Evolutionary conservation across 164 flowering plant species (phyloP), one percentile per base, ranked within the genome.

Genomic region (Vitis rupestris): DNA sequence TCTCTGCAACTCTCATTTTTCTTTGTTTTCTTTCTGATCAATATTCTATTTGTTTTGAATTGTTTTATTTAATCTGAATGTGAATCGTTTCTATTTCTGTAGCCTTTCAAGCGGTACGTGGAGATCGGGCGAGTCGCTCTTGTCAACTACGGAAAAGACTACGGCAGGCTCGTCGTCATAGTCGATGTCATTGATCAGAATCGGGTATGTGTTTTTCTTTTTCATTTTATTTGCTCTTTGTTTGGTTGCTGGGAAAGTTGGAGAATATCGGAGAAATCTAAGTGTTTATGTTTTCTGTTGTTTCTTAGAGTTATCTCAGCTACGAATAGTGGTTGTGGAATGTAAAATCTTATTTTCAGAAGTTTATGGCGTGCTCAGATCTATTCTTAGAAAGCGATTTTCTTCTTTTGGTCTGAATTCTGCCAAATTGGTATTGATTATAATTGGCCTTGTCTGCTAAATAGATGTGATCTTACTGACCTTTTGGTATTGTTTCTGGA

Each of bases 171-270:
- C 27, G 91, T 88, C 29, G 97, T 89, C 65, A 90, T 90, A 70
- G 97, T 90, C 56, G 97, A 89, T 63, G 92, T 90, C 67, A 61
- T 90, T 64, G 97, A 90, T 73, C 93, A 88, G 75, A 90, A 90
- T 75, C 74, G 93, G 64, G 97, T 90, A 85, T 29, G 78, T 27
- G 1, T 27, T 6, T 14, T 49, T 44, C 13, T 59, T 15, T 57
- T 14, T 48, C 17, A 37, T 37, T 23, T 53, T 8, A 10, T 56
- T 16, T 12, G 13, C 30, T 31, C 1, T 17, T 11, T 59, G 67
- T 52, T 67, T 61, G 63, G 55, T 29, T 27, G 30, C 37, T 65
- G 52, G 37, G 50, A 37, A 56, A 65, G 8, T 11, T 13, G 13
- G 0, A 0, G 8, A 27, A 14, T 12, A 14, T 23, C 10, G 3